Percentiles rank a stretch among this genome's conserved stretches.
Conservation (phyloP, 129 eudicot genomes). For the Silybum marianum region DNA sequence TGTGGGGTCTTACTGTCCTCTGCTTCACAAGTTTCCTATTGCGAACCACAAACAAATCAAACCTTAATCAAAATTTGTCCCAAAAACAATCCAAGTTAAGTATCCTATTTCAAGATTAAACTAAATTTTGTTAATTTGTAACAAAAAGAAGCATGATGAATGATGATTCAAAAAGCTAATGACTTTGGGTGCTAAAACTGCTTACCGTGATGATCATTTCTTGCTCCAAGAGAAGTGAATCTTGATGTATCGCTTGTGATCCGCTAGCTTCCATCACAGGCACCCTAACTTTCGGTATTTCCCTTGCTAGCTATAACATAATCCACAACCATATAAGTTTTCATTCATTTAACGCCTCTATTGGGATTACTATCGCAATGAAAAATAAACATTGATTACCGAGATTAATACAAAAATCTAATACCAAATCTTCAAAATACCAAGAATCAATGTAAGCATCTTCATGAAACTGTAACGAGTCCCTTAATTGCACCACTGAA, state of each 20-base stretch:
- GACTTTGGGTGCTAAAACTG: background rate
- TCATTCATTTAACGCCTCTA: background rate
- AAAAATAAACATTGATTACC: background rate
- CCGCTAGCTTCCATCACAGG: background rate
- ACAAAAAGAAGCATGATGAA: background rate
- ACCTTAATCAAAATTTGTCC: background rate
- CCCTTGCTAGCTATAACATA: slow-evolving; percentile 13
- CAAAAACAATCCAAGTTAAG: no score
- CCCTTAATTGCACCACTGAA: background rate
- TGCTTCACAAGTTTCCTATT: slow-evolving; percentile 8
- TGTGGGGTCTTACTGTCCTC: background rate
- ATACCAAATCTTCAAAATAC: background rate
- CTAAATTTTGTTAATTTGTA: no score
- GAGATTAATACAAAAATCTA: background rate
- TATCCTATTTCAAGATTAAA: no score
- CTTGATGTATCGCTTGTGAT: background rate
- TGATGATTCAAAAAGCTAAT: background rate
- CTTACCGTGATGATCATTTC: slow-evolving; percentile 6
- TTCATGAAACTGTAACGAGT: no score
- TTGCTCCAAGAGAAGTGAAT: slow-evolving; percentile 2
- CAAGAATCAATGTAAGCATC: background rate
- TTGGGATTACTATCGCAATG: background rate
- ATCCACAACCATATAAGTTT: background rate
- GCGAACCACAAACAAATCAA: background rate
- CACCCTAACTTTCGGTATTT: slow-evolving; percentile 3